These are phyloP conservation scores for Ceratocystis lukuohia DNA, from an alignment of 2,329 filamentous ascomycete genomes.

Conservation along the genomic window DNA sequence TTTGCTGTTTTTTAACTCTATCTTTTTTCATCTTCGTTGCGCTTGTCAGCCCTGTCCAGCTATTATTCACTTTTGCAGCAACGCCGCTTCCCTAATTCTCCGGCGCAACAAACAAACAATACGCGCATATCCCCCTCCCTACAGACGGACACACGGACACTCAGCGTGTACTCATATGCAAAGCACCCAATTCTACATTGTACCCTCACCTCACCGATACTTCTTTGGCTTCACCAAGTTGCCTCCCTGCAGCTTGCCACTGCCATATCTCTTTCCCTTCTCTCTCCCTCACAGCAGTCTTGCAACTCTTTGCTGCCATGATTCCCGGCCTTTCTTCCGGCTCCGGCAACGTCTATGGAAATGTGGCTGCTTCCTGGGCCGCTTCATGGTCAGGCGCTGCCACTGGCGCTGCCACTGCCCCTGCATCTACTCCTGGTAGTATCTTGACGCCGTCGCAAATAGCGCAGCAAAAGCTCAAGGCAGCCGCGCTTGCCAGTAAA, in stretches of 20 bases:
- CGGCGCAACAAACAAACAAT: too few relatives aligned
- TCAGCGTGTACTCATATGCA: too few relatives aligned
- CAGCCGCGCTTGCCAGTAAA: not conserved
- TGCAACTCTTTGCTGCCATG: conserved; percentile 14
- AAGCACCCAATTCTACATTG: too few relatives aligned
- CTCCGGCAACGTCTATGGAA: not conserved
- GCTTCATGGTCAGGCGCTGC: conserved; percentile 7
- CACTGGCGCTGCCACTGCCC: not conserved
- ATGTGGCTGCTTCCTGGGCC: conserved; percentile 13
- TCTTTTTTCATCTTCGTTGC: not conserved
- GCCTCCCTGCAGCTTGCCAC: not conserved
- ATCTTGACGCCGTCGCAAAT: not conserved
- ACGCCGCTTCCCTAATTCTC: too few relatives aligned
- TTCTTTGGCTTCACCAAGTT: not conserved
- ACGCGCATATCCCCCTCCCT: too few relatives aligned
- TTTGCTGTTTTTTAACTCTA: not conserved
- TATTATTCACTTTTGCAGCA: not conserved
- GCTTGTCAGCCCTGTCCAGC: not conserved
- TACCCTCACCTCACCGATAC: not conserved
- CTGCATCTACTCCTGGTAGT: not conserved
- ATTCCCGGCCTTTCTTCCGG: conserved; percentile 24
- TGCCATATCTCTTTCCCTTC: not conserved
- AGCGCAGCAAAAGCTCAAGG: conserved; percentile 13
- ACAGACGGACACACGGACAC: too few relatives aligned
- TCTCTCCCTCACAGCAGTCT: not conserved